phyloP scores from a whole-genome alignment of 2,329 filamentous ascomycete species.

The Cercospora sp. region DNA sequence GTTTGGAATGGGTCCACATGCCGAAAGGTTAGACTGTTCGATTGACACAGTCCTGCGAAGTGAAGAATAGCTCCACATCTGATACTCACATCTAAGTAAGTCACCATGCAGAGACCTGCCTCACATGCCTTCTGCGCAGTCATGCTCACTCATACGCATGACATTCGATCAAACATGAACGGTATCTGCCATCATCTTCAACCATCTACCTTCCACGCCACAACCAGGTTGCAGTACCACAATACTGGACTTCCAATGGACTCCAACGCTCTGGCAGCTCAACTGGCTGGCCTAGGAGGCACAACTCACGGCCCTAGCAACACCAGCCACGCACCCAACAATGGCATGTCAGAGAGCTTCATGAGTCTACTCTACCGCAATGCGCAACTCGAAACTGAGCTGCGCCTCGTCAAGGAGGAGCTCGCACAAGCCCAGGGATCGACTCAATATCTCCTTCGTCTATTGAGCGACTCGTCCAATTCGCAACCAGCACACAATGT shows the following conservation, averaged over 20 bases:
- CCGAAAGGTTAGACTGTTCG: neutral
- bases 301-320: no score
- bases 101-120: neutral
- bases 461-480: constrained; percentile 8
- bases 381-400: constrained; percentile 31
- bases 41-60: neutral
- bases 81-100: neutral
- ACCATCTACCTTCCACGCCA: neutral
- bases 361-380: constrained; percentile 24
- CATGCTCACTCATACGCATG: neutral
- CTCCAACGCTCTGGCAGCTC: neutral
- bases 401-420: constrained; percentile 30
- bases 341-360: neutral
- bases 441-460: constrained; percentile 24
- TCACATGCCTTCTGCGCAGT: neutral
- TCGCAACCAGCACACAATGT: neutral
- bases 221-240: neutral
- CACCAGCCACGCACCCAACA: neutral
- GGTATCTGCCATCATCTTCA: neutral
- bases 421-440: constrained; percentile 27
- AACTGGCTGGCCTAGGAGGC: neutral
- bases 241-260: neutral
- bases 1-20: no score
- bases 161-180: neutral
- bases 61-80: neutral